A percentile compares a stretch with the other conserved stretches of the same genome.
Conservation (phyloP, 495 filamentous ascomycete genomes). For the Aspergillus biplanus region DNA sequence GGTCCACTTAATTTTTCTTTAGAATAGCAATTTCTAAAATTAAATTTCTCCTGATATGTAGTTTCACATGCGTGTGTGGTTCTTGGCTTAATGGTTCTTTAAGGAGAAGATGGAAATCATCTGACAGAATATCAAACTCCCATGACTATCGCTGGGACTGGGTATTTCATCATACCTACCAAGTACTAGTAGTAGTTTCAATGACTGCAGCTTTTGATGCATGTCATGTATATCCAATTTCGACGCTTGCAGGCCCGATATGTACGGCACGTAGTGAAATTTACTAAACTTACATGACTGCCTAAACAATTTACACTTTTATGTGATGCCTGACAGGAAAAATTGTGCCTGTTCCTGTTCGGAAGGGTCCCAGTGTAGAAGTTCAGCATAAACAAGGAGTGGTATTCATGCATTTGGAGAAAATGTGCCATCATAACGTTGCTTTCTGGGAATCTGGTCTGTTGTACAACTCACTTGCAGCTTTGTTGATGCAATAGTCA, state of each 20-base stretch:
- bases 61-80: neutral
- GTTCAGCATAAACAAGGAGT: neutral
- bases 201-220: slow-evolving; percentile 1
- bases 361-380: neutral
- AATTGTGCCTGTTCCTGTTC: slow-evolving; percentile 1
- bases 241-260: neutral
- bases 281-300: neutral
- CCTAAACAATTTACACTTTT: slow-evolving; percentile 4
- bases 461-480: slow-evolving; percentile 10
- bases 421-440: neutral
- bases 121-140: neutral
- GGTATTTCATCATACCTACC: no score
- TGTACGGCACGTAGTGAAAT: neutral
- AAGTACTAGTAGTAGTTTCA: no score
- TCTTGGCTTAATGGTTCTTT: neutral
- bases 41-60: neutral
- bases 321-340: slow-evolving; percentile 10
- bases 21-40: no score
- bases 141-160: neutral
- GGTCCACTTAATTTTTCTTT: no score
- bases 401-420: neutral
- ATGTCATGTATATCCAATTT: slow-evolving; percentile 4
- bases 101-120: neutral
- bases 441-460: neutral
- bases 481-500: neutral